A percentile compares a stretch with the other conserved stretches of the same genome.
phyloP scores from a whole-genome alignment of 2,329 filamentous ascomycete genomes.

The Sporothrix protearum region DNA sequence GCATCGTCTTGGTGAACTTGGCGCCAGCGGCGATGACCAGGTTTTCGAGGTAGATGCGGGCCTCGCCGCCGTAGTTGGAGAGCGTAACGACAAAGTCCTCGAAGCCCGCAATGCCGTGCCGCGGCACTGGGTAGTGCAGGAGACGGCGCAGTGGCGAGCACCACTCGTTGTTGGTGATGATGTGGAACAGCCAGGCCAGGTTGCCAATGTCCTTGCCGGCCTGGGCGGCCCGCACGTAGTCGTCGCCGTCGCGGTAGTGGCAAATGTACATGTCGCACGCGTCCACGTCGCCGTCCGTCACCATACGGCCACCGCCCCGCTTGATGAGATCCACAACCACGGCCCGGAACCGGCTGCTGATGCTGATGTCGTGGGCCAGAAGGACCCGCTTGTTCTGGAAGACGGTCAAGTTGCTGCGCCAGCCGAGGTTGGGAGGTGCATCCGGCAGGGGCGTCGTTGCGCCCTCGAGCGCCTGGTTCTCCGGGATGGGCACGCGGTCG shows the following conservation, averaged over 20 bases:
- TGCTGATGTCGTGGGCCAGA: conserved; percentile 69
- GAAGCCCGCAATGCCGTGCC: conserved; percentile 75
- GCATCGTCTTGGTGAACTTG: conserved; percentile 91
- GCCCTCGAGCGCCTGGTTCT: conserved; percentile 61
- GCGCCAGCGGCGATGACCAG: conserved; percentile 80
- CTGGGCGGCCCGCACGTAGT: conserved; percentile 75
- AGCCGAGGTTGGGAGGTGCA: conserved; percentile 41
- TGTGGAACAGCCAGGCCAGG: conserved; percentile 86
- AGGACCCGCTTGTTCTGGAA: conserved; percentile 76
- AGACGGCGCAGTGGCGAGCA: conserved; percentile 78
- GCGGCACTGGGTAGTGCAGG: conserved; percentile 84
- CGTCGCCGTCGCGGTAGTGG: conserved; percentile 74
- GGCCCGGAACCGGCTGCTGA: conserved; percentile 62
- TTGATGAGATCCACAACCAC: conserved; percentile 69
- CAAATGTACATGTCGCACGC: conserved; percentile 82
- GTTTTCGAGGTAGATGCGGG: conserved; percentile 89
- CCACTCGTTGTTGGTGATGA: conserved; percentile 87
- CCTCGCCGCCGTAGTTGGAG: conserved; percentile 95
- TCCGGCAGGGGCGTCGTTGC: conserved; percentile 53
- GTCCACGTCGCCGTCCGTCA: conserved; percentile 59
- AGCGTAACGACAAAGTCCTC: conserved; percentile 73
- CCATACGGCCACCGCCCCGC: conserved; percentile 67
- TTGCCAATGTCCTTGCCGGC: conserved; percentile 82
- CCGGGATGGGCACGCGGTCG: conserved; percentile 41
- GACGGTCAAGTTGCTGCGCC: conserved; percentile 59